Conservation (phyloP, 306 rosid genomes). For the Quercus engelmannii region DNA sequence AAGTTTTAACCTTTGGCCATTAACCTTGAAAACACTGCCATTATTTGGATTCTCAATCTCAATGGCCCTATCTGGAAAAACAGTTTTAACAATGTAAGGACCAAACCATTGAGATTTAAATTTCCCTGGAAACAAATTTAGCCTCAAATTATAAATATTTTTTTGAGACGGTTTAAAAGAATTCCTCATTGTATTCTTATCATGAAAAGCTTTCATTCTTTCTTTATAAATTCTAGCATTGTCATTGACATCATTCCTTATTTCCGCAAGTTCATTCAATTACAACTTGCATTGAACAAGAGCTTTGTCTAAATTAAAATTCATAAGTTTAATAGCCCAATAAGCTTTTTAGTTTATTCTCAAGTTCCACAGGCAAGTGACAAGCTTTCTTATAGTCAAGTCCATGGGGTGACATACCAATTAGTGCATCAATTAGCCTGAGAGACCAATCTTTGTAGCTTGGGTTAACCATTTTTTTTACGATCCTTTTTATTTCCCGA, state of each 20-base stretch:
- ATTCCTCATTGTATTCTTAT: too few species aligned
- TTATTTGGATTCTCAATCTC: too few species aligned
- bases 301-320: neutral
- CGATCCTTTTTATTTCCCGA: too few species aligned
- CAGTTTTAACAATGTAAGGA: neutral
- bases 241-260: neutral
- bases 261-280: neutral
- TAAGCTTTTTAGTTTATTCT: neutral
- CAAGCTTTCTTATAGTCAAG: too few species aligned
- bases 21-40: neutral
- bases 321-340: neutral
- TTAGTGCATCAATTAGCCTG: too few species aligned
- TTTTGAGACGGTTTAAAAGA: neutral
- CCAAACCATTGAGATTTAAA: neutral
- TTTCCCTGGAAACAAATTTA: neutral
- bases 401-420: too few species aligned
- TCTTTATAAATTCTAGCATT: too few species aligned
- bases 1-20: neutral
- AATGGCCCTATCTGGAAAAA: too few species aligned
- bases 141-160: neutral
- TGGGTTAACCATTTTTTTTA: too few species aligned
- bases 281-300: neutral
- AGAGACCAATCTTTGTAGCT: too few species aligned
- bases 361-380: neutral
- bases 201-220: too few species aligned